Base-by-base conservation (phyloP, 345 rosid species). In the Hypericum perforatum region DNA sequence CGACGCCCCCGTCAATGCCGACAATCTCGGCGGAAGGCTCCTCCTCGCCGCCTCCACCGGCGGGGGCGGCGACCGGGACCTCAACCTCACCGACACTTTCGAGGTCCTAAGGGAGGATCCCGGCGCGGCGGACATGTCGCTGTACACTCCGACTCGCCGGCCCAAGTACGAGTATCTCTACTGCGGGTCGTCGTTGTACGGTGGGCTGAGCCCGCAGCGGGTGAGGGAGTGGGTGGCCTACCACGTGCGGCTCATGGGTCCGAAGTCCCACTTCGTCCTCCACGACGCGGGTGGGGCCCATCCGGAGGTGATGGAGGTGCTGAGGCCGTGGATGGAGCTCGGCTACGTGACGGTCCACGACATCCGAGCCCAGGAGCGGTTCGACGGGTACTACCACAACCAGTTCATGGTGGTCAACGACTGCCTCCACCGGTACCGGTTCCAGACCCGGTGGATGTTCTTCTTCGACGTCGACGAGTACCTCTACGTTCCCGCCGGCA, bases 341-440 rank as follows among this genome's bases (percentile, higher is more conserved):
- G 97, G 96, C 16, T 76, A 82, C 53, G 87, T 86, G 45, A 84
- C 94, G 16, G 22, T 90, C 29, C 96, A 90, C 43, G 94, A 90
- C 56, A 67, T 90, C 0, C 68, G 65, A 57, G 97, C 82, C 7
- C 96, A 90, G 48, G 97, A 86, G 63, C 72, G 96, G 53, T 90
- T 86, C 64, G 97, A 86, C 64, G 97, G 97, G 39, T 86, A 90
- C 49, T 90, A 90, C 52, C 96, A 90, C 63, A 90, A 90, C 37
- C 97, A 90, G 64, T 90, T 90, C 74, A 63, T 90, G 89, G 84
- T 90, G 49, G 89, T 90, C 13, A 90, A 90, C 44, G 96, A 90
- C 57, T 90, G 97, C 62, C 62, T 90, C 63, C 97, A 86, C 57
- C 64, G 94, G 37, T 84, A 90, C 72, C 80, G 72, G 57, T 82